Evolutionary conservation across 1,139 yeast species (phyloP).

Genomic region (Barnettozyma hawaiiensis): DNA sequence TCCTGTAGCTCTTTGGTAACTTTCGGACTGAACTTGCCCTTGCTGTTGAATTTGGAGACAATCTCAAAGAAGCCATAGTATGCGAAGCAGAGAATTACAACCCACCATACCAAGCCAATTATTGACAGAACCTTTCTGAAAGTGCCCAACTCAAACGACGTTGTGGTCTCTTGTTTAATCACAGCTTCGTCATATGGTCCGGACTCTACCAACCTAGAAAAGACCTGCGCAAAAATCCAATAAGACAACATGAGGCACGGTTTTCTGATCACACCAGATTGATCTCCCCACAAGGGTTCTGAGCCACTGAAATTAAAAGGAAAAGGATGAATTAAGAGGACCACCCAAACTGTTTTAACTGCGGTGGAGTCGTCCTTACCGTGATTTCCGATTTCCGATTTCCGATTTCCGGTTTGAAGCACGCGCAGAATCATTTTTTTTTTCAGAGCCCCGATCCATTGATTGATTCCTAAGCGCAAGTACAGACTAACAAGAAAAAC

Average conservation of each 20-base stretch:
- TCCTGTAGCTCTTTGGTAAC: conserved; percentile 15
- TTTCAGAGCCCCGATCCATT: too few relatives aligned
- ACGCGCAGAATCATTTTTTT: too few relatives aligned
- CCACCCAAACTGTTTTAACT: too few relatives aligned
- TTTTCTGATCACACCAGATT: background rate
- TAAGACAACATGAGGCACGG: too few relatives aligned
- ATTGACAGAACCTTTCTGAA: conserved; percentile 8
- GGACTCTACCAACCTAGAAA: background rate
- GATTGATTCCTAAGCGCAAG: too few relatives aligned
- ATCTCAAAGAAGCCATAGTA: conserved; percentile 24
- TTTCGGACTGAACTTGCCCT: conserved; percentile 16
- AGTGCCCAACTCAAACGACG: background rate
- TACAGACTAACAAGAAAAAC: too few relatives aligned
- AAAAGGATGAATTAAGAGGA: too few relatives aligned
- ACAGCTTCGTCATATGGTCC: conserved; percentile 1
- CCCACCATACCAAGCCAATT: conserved; percentile 24
- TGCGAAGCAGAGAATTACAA: conserved; percentile 16
- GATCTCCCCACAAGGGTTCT: background rate
- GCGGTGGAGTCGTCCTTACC: background rate
- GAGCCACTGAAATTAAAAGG: too few relatives aligned
- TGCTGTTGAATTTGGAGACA: conserved; percentile 16
- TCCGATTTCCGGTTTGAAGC: background rate
- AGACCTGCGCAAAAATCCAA: background rate
- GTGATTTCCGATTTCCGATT: background rate
- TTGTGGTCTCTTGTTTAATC: background rate